phyloP scores from a whole-genome alignment of 1,139 yeast genomes.

The Suhomyces choctaworum region DNA sequence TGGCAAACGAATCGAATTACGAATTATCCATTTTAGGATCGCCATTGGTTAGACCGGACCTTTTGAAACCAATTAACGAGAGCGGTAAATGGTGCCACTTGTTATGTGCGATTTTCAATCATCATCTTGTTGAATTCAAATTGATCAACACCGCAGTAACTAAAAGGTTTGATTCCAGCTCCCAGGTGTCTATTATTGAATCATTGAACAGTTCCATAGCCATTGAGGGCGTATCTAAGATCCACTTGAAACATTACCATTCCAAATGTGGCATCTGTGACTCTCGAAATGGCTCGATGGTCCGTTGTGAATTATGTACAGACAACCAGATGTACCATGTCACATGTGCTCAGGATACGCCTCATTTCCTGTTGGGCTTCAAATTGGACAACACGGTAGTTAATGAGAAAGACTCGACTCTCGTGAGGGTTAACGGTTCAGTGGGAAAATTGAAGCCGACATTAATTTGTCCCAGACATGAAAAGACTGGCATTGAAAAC shows the following conservation, averaged over 20 bases:
- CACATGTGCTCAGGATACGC: slow-evolving; percentile 64
- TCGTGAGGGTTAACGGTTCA: slow-evolving; percentile 28
- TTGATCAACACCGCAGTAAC: slow-evolving; percentile 15
- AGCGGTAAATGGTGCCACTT: slow-evolving; percentile 80
- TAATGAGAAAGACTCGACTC: slow-evolving; percentile 20
- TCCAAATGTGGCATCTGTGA: slow-evolving; percentile 32
- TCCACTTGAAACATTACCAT: slow-evolving; percentile 27
- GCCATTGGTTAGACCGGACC: slow-evolving; percentile 54
- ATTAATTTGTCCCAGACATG: slow-evolving; percentile 46
- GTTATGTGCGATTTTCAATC: slow-evolving; percentile 63
- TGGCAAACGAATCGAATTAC: slow-evolving; percentile 50
- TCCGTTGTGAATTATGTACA: slow-evolving; percentile 33
- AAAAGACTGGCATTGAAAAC: slow-evolving; percentile 15
- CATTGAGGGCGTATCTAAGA: slow-evolving; percentile 32
- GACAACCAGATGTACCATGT: slow-evolving; percentile 45
- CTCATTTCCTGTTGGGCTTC: slow-evolving; percentile 49
- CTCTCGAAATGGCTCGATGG: slow-evolving; percentile 31
- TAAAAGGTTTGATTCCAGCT: slow-evolving; percentile 1
- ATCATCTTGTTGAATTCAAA: slow-evolving; percentile 25
- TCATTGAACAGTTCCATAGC: slow-evolving; percentile 21
- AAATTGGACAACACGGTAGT: slow-evolving; percentile 25
- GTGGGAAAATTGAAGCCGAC: slow-evolving; percentile 47
- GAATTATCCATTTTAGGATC: slow-evolving; percentile 47
- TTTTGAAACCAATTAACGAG: slow-evolving; percentile 65
- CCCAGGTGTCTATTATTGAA: slow-evolving; percentile 30